Evolutionary conservation across 1,284 basidiomycete genomes (phyloP), one percentile per base, ranked within the genome.

Genomic region (Mycosarcoma mackinlayi): DNA sequence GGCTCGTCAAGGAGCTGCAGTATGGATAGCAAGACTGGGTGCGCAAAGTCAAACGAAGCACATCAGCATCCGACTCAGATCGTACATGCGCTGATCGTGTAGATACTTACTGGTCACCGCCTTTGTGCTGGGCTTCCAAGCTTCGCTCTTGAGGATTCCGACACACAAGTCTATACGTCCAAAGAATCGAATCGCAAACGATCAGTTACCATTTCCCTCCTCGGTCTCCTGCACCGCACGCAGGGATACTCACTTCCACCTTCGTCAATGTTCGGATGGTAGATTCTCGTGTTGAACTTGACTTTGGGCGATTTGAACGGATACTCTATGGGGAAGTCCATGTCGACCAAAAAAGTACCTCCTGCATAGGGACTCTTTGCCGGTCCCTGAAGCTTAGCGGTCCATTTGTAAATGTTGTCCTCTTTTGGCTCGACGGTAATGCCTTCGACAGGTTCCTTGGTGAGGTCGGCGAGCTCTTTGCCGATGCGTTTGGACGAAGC

Each of bases 231-330:
- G 13, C 18, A 21, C 6, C 33, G 33, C 16, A 14, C 25, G 10
- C 19, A 16, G 23, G 31, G 3, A 30, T 24, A 70, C 75, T 58
- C 50, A 79, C 77, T 79, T 56, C 82, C 82, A 14, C 75, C 60
- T 30, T 80, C 76, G 33, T 80, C 81, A 31, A 83, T 78, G 63
- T 83, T 83, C 16, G 82, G 82, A 52, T 83, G 82, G 68, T 82
- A 82, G 52, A 83, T 71, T 16, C 70, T 70, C 24, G 75, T 78
- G 60, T 55, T 52, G 64, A 82, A 80, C 18, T 65, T 68, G 35
- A 81, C 67, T n/a, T 75, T 79, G 31, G 81, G 81, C 23, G 79
- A 75, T 69, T 82, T 82, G 72, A 83, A 83, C 6, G 82, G 82
- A 56, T 82, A 83, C 54, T 83, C 82, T 49, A 77, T 65, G 38